Evolutionary conservation across 2,329 filamentous ascomycete species (phyloP).

Genomic region (Hysterium pulicare): DNA sequence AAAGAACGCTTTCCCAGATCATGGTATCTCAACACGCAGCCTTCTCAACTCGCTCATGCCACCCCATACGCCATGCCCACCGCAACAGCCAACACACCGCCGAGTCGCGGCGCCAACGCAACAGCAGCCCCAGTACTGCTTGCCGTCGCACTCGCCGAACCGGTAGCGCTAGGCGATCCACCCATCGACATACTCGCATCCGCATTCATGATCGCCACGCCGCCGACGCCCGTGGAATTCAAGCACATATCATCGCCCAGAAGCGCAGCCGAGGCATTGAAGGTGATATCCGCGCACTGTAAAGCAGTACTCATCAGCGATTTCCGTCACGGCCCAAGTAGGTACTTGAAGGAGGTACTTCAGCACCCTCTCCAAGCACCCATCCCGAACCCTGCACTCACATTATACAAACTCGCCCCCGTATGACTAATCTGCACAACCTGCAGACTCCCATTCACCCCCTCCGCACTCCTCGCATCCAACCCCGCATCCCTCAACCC

Average conservation of each 20-base stretch:
- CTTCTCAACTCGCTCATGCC: background rate
- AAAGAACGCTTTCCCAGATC: background rate
- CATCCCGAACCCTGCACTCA: conserved; percentile 15
- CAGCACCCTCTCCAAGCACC: background rate
- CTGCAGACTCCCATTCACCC: conserved; percentile 43
- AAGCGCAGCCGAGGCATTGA: conserved; percentile 37
- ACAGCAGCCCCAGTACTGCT: background rate
- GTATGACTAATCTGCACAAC: conserved; percentile 42
- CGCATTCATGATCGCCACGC: conserved; percentile 25
- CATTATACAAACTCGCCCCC: conserved; percentile 45
- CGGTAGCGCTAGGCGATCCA: background rate
- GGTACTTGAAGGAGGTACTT: background rate
- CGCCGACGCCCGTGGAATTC: conserved; percentile 40
- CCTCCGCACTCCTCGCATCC: conserved; percentile 26
- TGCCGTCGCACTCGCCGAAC: background rate
- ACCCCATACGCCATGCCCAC: background rate
- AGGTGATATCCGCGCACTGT: conserved; percentile 45
- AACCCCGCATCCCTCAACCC: conserved; percentile 24
- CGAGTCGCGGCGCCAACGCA: background rate
- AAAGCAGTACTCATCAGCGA: background rate
- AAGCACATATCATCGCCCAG: conserved; percentile 36
- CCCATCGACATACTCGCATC: background rate
- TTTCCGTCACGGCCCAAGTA: background rate
- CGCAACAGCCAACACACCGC: background rate
- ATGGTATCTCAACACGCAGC: background rate